Evolutionary conservation across 768 basidiomycete species (phyloP).

Genomic region (Solioccasus polychromus): DNA sequence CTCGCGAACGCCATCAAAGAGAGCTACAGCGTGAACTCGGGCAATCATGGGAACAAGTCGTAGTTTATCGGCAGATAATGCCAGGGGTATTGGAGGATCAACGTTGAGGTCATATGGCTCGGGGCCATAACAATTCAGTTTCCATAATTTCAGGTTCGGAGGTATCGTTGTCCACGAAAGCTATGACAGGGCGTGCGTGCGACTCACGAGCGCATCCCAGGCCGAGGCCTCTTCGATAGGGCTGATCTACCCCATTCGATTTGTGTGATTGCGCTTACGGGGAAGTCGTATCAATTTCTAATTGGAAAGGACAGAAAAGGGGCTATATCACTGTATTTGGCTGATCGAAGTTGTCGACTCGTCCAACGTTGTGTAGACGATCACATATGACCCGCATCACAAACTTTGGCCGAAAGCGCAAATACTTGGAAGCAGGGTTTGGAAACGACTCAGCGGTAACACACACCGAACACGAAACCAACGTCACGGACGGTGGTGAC

Average conservation of each 20-base stretch:
- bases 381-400: slow-evolving; percentile 78
- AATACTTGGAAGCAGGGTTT: slow-evolving; percentile 65
- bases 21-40: slow-evolving; percentile 15
- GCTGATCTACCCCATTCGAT: no score
- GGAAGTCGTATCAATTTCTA: no score
- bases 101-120: slow-evolving; percentile 29
- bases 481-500: slow-evolving; percentile 2
- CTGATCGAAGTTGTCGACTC: background rate
- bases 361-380: background rate
- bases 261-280: no score
- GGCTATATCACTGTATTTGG: slow-evolving; percentile 1
- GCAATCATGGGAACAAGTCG: slow-evolving; percentile 24
- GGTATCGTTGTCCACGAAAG: slow-evolving; percentile 18
- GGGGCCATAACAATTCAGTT: slow-evolving; percentile 17
- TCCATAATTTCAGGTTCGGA: slow-evolving; percentile 11
- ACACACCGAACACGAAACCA: slow-evolving; percentile 2
- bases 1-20: slow-evolving; percentile 16
- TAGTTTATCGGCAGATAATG: slow-evolving; percentile 14
- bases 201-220: no score
- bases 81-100: slow-evolving; percentile 8
- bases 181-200: slow-evolving; percentile 16
- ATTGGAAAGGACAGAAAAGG: no score
- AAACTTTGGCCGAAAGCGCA: slow-evolving; percentile 71
- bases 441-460: slow-evolving; percentile 7
- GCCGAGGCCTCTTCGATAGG: no score